A percentile compares a stretch with the other conserved stretches of the same genome.
Evolutionary conservation across 441 rosid genomes (phyloP).

Genomic region (Monsonia emarginata): DNA sequence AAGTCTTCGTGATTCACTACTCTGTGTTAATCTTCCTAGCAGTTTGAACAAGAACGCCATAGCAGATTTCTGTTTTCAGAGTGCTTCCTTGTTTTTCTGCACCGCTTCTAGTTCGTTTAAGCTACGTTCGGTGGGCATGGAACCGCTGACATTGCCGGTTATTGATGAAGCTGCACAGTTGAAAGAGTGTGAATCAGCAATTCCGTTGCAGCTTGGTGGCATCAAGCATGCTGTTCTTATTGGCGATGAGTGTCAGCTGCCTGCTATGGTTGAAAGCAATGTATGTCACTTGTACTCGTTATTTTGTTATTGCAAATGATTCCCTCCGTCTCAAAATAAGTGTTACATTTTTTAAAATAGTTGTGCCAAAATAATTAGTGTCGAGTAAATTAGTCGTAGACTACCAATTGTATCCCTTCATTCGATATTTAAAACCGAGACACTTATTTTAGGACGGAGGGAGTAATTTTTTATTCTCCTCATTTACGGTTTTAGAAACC

Average conservation of each 20-base stretch:
- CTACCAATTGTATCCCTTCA: no score
- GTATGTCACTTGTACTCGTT: slow-evolving; percentile 15
- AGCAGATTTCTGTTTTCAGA: slow-evolving; percentile 22
- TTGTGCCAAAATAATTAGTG: no score
- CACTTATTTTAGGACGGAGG: no score
- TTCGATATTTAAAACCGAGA: no score
- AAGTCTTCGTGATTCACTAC: slow-evolving; percentile 17
- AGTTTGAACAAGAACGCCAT: slow-evolving; percentile 6
- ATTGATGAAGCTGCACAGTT: slow-evolving; percentile 46
- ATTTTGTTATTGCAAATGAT: not conserved
- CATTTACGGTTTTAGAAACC: not conserved
- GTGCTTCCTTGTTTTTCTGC: slow-evolving; percentile 28
- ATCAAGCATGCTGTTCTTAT: slow-evolving; percentile 28
- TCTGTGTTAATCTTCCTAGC: slow-evolving; percentile 20
- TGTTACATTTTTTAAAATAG: no score
- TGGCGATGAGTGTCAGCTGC: slow-evolving; percentile 40
- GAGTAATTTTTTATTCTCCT: not conserved
- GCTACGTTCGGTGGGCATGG: slow-evolving; percentile 18
- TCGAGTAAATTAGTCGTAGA: no score
- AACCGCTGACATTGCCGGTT: slow-evolving; percentile 29
- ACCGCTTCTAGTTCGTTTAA: slow-evolving; percentile 32
- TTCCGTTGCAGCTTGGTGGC: slow-evolving; percentile 33
- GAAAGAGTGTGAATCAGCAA: slow-evolving; percentile 36
- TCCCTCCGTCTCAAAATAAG: no score
- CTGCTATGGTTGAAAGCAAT: slow-evolving; percentile 31